A percentile compares a stretch with the other conserved stretches of the same genome.
Conservation (phyloP, 177 flowering plant genomes). For the Vitis hybrid region DNA sequence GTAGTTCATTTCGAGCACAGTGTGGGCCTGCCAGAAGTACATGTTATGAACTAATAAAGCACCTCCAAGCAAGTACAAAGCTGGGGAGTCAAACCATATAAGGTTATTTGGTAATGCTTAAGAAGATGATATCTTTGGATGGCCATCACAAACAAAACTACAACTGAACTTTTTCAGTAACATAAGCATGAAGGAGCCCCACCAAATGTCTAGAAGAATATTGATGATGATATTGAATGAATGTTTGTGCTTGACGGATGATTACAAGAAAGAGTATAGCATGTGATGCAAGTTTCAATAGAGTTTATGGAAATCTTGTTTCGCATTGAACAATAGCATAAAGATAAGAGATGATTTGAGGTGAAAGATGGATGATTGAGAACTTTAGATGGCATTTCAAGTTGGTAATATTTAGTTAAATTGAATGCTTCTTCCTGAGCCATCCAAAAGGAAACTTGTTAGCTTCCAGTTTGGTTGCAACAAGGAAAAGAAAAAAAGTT, state of each 20-base stretch:
- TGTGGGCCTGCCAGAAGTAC: constrained; percentile 74
- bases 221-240: no score
- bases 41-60: not conserved
- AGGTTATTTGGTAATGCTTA: not conserved
- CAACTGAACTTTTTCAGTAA: not conserved
- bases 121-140: not conserved
- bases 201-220: no score
- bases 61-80: not conserved
- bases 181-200: no score
- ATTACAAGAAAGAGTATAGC: not conserved
- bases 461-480: not conserved
- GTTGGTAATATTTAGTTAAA: not conserved
- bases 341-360: not conserved
- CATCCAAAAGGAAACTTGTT: not conserved
- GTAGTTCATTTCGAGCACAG: constrained; percentile 96
- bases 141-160: not conserved
- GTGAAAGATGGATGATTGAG: not conserved
- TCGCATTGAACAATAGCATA: not conserved
- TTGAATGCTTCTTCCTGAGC: not conserved
- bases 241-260: no score
- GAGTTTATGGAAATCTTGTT: not conserved
- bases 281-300: not conserved
- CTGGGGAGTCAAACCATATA: not conserved
- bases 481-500: not conserved
- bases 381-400: not conserved